Conservation (phyloP, 2,329 filamentous ascomycete genomes). For the Chaetothyriales sp. region DNA sequence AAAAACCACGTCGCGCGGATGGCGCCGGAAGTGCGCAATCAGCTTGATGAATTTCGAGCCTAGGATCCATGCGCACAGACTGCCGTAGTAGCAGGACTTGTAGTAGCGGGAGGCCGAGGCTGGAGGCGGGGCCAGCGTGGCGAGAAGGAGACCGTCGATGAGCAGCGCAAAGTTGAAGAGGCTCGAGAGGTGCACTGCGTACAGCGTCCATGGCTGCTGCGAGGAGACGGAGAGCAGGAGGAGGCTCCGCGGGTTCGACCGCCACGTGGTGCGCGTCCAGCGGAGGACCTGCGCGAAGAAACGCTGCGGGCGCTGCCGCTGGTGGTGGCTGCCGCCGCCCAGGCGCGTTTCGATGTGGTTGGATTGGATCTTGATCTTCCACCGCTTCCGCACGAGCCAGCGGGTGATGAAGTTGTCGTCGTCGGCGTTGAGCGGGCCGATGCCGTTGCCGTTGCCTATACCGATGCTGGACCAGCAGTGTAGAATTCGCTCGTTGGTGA, state of each 20-base stretch:
- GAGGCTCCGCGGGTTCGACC: conserved; percentile 41
- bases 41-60: conserved; percentile 46
- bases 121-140: conserved; percentile 16
- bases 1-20: conserved; percentile 40
- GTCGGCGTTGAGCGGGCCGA: conserved; percentile 38
- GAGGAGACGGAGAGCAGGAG: conserved; percentile 20
- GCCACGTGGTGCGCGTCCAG: conserved; percentile 47
- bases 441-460: too few relatives aligned
- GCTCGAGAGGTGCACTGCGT: conserved; percentile 42
- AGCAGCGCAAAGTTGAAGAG: conserved; percentile 37
- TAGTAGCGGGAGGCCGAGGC: too few relatives aligned
- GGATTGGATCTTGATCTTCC: conserved; percentile 43
- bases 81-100: conserved; percentile 19
- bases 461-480: too few relatives aligned
- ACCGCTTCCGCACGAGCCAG: conserved; percentile 37
- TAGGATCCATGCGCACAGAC: conserved; percentile 35
- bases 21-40: conserved; percentile 36
- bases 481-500: conserved; percentile 33
- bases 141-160: conserved; percentile 13
- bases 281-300: conserved; percentile 42
- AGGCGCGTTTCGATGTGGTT: conserved; percentile 40
- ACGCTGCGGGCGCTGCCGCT: conserved; percentile 25
- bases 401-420: conserved; percentile 52
- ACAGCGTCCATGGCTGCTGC: conserved; percentile 34
- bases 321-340: too few relatives aligned